These are phyloP conservation scores for Leccinum pellstonianum DNA, from an alignment of 768 basidiomycete species.

Conservation along the genomic window DNA sequence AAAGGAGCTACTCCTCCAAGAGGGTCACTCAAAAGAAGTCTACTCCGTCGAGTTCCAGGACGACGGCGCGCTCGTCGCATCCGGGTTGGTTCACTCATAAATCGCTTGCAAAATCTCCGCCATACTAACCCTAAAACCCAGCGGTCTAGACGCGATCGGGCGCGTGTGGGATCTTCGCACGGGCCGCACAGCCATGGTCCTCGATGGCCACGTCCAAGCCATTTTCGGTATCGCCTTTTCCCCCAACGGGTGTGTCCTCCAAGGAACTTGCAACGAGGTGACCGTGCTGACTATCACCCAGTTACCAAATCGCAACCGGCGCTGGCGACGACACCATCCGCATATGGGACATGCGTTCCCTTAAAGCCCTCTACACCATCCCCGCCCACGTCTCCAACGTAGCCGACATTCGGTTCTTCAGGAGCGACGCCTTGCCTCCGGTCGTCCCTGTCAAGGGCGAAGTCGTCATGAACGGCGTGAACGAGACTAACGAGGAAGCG, in stretches of 20 bases:
- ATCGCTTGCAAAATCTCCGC: background rate
- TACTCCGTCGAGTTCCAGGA: conserved; percentile 95
- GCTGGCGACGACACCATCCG: conserved; percentile 97
- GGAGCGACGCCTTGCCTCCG: conserved; percentile 50
- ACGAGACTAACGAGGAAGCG: conserved; percentile 32
- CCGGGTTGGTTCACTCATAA: conserved; percentile 60
- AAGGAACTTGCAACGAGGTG: background rate
- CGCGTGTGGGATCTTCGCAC: conserved; percentile 97
- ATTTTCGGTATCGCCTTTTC: conserved; percentile 92
- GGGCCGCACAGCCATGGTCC: conserved; percentile 94
- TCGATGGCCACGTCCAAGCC: conserved; percentile 94
- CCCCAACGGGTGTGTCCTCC: conserved; percentile 79
- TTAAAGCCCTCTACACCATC: conserved; percentile 92
- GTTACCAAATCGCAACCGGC: conserved; percentile 96
- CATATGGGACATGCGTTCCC: conserved; percentile 96
- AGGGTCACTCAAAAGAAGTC: conserved; percentile 97
- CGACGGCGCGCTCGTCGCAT: conserved; percentile 90
- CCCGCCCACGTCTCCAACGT: conserved; percentile 95
- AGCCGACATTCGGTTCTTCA: conserved; percentile 94
- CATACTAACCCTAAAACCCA: conserved; percentile 31
- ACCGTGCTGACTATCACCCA: conserved; percentile 33
- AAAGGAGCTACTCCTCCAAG: conserved; percentile 84
- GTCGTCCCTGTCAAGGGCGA: conserved; percentile 44
- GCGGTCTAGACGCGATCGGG: conserved; percentile 94
- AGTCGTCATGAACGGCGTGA: conserved; percentile 50